These are phyloP conservation scores for Wickerhamomyces ciferrii DNA, from an alignment of 805 yeast genomes.

Conservation along the genomic window DNA sequence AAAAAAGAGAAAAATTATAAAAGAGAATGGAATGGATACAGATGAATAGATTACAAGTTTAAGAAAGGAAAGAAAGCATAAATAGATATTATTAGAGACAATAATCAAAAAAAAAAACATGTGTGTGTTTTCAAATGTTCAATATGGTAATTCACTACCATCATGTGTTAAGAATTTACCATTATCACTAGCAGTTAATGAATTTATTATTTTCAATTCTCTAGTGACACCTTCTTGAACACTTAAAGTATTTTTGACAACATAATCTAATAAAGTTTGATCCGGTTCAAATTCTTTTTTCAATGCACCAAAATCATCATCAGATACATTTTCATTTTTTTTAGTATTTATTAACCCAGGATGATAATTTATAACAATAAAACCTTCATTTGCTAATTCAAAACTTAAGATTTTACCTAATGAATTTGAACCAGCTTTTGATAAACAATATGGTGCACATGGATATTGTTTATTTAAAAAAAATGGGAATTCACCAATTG, in stretches of 20 bases:
- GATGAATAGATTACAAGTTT: too few species aligned
- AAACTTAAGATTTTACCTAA: constrained; percentile 20
- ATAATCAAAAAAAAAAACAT: background rate
- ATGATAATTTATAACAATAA: constrained; percentile 22
- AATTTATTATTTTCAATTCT: constrained; percentile 12
- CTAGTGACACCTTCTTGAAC: constrained; percentile 12
- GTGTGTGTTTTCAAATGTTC: background rate
- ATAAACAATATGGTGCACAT: constrained; percentile 27
- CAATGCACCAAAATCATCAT: constrained; percentile 7
- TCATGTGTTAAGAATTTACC: constrained; percentile 18
- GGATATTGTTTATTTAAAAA: constrained; percentile 12
- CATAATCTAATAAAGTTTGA: constrained; percentile 7
- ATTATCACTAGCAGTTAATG: constrained; percentile 7
- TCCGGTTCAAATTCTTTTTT: constrained; percentile 10
- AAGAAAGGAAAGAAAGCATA: too few species aligned
- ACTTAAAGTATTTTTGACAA: constrained; percentile 4
- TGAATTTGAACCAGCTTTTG: constrained; percentile 32
- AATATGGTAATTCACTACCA: constrained; percentile 12
- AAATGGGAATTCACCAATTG: constrained; percentile 17
- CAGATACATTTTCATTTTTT: background rate
- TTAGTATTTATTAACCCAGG: constrained; percentile 23
- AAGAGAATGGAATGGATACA: too few species aligned
- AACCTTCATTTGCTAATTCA: constrained; percentile 21
- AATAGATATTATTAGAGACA: background rate
- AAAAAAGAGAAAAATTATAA: too few species aligned